Percentiles rank a stretch among this genome's conserved stretches.
Conservation (phyloP, 2,329 filamentous ascomycete species). For the Cryphonectria carpinicola region DNA sequence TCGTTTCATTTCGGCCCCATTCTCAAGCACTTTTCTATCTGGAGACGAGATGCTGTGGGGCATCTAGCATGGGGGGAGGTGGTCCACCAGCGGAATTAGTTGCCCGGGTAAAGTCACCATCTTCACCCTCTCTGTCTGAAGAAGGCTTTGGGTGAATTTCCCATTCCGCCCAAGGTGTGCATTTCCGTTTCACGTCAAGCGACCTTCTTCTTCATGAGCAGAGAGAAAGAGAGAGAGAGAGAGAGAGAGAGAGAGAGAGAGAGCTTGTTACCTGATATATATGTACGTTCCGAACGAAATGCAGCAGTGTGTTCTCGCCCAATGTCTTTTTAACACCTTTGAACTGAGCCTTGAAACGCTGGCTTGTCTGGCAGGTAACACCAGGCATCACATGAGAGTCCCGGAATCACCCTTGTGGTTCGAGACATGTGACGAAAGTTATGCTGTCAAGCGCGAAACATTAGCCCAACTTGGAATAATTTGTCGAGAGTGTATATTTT, state of each 20-base stretch:
- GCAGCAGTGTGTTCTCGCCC: too few species aligned
- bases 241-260: too few species aligned
- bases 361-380: neutral
- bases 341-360: neutral
- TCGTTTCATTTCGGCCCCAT: neutral
- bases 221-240: too few species aligned
- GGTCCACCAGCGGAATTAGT: neutral
- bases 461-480: neutral
- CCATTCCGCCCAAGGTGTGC: neutral
- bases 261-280: too few species aligned
- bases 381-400: neutral
- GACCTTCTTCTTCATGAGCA: neutral
- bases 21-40: neutral
- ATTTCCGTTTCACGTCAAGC: neutral
- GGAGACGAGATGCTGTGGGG: neutral
- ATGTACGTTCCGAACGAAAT: too few species aligned
- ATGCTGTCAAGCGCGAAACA: neutral
- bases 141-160: neutral
- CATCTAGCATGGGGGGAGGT: neutral
- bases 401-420: neutral
- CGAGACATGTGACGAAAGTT: neutral
- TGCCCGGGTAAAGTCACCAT: neutral
- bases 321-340: too few species aligned
- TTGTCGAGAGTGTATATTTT: neutral
- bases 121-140: neutral